phyloP scores from a whole-genome alignment of 352 stramenopile species.

The Nothophytophthora sp. region DNA sequence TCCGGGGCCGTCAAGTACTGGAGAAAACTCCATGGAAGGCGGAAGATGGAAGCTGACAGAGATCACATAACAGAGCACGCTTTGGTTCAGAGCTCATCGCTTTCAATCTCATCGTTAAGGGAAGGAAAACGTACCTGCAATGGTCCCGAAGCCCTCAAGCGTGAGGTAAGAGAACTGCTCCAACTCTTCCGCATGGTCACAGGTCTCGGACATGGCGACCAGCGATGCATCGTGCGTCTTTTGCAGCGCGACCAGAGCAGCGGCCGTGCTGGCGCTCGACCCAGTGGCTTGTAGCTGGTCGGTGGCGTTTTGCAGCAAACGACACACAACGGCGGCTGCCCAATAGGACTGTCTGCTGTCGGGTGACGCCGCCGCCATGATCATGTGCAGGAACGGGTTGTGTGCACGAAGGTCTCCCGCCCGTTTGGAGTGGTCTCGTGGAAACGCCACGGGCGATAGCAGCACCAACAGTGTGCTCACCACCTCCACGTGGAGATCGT shows the following conservation, averaged over 20 bases:
- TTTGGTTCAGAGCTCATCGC: neutral
- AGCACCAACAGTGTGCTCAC: slow-evolving; percentile 76
- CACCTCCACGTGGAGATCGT: slow-evolving; percentile 78
- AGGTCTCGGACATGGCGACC: slow-evolving; percentile 58
- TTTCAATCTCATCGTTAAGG: neutral
- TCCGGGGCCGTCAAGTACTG: slow-evolving; percentile 68
- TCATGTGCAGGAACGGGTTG: slow-evolving; percentile 71
- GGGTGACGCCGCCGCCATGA: slow-evolving; percentile 40
- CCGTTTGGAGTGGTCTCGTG: slow-evolving; percentile 51
- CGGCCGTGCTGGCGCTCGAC: slow-evolving; percentile 27
- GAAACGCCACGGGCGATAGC: slow-evolving; percentile 64
- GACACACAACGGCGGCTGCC: slow-evolving; percentile 47
- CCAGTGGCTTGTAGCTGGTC: slow-evolving; percentile 44
- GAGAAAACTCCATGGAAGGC: slow-evolving; percentile 62
- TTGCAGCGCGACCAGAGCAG: slow-evolving; percentile 34
- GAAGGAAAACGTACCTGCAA: slow-evolving; percentile 49
- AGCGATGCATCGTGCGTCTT: slow-evolving; percentile 60
- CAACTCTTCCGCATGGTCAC: slow-evolving; percentile 40
- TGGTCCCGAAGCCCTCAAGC: slow-evolving; percentile 60
- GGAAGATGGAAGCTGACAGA: slow-evolving; percentile 64
- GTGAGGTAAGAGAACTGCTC: slow-evolving; percentile 74
- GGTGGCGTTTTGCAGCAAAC: slow-evolving; percentile 66
- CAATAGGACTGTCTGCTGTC: slow-evolving; percentile 49
- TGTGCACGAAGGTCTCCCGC: slow-evolving; percentile 39
- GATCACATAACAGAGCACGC: neutral